A percentile compares a stretch with the other conserved stretches of the same genome.
These are phyloP conservation scores for Pseudogymnoascus sp. DNA, from an alignment of 2,329 filamentous ascomycete species.

Conservation along the genomic window DNA sequence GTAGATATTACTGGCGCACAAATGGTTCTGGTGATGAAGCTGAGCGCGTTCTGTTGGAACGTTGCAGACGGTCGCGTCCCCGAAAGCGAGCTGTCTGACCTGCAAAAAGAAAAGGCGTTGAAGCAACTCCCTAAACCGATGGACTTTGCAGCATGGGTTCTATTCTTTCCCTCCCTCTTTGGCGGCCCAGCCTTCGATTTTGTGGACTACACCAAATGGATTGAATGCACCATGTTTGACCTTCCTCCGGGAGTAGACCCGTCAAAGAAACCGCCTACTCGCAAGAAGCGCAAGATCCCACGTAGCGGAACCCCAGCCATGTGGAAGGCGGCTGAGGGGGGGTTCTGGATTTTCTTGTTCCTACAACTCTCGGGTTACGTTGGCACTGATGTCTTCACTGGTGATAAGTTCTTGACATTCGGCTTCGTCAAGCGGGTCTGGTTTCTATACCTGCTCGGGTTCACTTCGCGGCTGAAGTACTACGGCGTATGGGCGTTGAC, in stretches of 20 bases:
- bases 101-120: conserved; percentile 76
- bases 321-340: conserved; percentile 63
- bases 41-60: conserved; percentile 96
- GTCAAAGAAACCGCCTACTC: conserved; percentile 72
- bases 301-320: conserved; percentile 79
- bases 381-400: conserved; percentile 52
- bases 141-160: conserved; percentile 81
- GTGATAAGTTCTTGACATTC: conserved; percentile 58
- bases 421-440: conserved; percentile 66
- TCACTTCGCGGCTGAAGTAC: conserved; percentile 82
- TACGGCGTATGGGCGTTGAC: conserved; percentile 93
- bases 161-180: conserved; percentile 91
- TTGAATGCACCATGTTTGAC: conserved; percentile 92
- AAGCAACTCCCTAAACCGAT: conserved; percentile 64
- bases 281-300: conserved; percentile 87
- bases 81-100: conserved; percentile 70
- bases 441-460: conserved; percentile 73
- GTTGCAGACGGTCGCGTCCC: conserved; percentile 83
- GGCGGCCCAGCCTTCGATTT: conserved; percentile 92
- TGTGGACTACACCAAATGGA: conserved; percentile 83
- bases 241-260: conserved; percentile 74
- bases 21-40: conserved; percentile 98
- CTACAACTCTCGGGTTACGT: conserved; percentile 64
- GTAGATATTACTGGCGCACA: conserved; percentile 92
- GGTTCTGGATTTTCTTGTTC: conserved; percentile 73